phyloP scores from a whole-genome alignment of 2,329 filamentous ascomycete genomes.

The Ascocoryne sarcoides region DNA sequence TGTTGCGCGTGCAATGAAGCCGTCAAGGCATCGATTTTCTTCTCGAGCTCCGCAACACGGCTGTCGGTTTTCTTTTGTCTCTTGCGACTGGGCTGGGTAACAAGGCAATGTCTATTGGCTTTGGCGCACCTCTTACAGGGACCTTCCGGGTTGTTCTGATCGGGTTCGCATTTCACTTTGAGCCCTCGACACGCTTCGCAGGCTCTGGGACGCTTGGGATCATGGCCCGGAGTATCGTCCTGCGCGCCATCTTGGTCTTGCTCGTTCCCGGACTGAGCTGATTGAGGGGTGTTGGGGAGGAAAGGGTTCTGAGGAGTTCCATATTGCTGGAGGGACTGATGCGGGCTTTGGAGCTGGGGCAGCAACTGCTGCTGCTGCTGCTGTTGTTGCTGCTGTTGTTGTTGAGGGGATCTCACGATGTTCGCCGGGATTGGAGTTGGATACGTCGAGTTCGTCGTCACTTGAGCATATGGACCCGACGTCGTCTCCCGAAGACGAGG shows the following conservation, averaged over 20 bases:
- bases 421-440: neutral
- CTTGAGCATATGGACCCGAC: neutral
- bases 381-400: neutral
- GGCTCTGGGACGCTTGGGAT: slow-evolving; percentile 30
- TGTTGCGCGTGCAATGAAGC: slow-evolving; percentile 29
- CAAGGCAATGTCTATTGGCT: slow-evolving; percentile 31
- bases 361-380: neutral
- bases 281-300: neutral
- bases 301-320: neutral
- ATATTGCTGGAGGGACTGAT: too few relatives aligned
- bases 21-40: slow-evolving; percentile 34
- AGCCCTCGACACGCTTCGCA: slow-evolving; percentile 35
- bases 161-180: slow-evolving; percentile 35
- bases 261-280: slow-evolving; percentile 1
- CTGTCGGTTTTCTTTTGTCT: slow-evolving; percentile 37
- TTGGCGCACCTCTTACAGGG: slow-evolving; percentile 34
- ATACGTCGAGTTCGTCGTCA: neutral
- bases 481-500: neutral
- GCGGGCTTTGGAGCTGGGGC: neutral
- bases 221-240: slow-evolving; percentile 17
- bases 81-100: slow-evolving; percentile 34
- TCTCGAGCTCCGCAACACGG: slow-evolving; percentile 36
- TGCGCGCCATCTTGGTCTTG: slow-evolving; percentile 14
- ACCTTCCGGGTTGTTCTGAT: slow-evolving; percentile 26
- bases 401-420: neutral